Conservation (phyloP, 2,329 filamentous ascomycete species). For the Diplocarpon mali region DNA sequence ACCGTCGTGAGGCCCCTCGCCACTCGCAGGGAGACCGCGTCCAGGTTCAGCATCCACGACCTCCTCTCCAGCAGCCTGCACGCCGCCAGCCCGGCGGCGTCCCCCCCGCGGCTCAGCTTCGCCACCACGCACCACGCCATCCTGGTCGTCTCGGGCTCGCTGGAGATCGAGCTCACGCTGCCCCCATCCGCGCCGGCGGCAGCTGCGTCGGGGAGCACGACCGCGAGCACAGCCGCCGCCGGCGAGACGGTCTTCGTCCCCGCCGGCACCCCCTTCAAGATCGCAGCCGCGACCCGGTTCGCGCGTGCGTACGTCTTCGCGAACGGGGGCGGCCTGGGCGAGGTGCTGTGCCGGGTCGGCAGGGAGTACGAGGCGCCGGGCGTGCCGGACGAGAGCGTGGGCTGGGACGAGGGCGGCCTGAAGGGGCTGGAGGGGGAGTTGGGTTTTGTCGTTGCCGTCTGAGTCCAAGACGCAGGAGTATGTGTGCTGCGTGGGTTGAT, state of each 20-base stretch:
- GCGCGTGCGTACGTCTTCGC: conserved; percentile 22
- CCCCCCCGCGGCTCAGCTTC: too few species aligned
- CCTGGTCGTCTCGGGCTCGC: too few species aligned
- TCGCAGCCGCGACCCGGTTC: conserved; percentile 13
- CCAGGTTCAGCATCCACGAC: conserved; percentile 41
- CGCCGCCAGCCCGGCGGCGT: conserved; percentile 2
- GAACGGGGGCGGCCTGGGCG: conserved; percentile 21
- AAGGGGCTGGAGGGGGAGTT: conserved; percentile 10
- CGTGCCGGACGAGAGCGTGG: conserved; percentile 11
- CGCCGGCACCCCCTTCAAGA: conserved; percentile 13
- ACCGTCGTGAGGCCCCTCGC: conserved; percentile 38
- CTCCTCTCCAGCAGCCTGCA: conserved; percentile 36
- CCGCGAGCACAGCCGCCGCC: conserved; percentile 16
- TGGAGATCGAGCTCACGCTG: too few species aligned
- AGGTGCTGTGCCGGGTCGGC: conserved; percentile 14
- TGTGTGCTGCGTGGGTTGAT: too few species aligned
- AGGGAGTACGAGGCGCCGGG: conserved; percentile 8
- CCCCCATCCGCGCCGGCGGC: too few species aligned
- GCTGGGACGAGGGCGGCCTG: conserved; percentile 5
- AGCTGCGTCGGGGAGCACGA: too few species aligned
- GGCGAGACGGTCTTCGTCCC: conserved; percentile 22
- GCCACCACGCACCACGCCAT: conserved; percentile 39
- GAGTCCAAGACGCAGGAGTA: too few species aligned
- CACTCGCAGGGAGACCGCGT: conserved; percentile 35
- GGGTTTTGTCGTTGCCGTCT: too few species aligned